Percentiles rank a stretch among this genome's conserved stretches.
Conservation (phyloP, 2,329 filamentous ascomycete species). For the Ophiostoma quercus region DNA sequence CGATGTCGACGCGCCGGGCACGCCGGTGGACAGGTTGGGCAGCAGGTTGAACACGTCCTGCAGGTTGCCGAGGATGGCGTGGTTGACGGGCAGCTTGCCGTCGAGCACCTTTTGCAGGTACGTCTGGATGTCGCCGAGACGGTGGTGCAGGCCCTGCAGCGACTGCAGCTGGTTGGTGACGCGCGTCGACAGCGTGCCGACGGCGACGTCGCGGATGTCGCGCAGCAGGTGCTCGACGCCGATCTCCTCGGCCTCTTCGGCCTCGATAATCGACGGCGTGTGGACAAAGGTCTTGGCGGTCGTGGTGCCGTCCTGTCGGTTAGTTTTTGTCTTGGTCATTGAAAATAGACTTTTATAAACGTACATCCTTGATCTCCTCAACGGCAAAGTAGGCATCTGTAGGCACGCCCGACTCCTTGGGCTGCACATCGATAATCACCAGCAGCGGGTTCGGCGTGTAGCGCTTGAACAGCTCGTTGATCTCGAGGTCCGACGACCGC, state of each 20-base stretch:
- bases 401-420: constrained; percentile 93
- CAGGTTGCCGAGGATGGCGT: constrained; percentile 94
- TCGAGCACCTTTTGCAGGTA: constrained; percentile 96
- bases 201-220: constrained; percentile 96
- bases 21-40: constrained; percentile 83
- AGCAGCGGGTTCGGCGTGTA: constrained; percentile 95
- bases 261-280: constrained; percentile 96
- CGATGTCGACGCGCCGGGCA: constrained; percentile 29
- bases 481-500: constrained; percentile 91
- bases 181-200: constrained; percentile 90
- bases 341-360: neutral
- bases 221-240: constrained; percentile 95
- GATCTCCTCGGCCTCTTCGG: constrained; percentile 97
- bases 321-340: no score
- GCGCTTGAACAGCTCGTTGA: constrained; percentile 99
- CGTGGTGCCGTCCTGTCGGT: constrained; percentile 80
- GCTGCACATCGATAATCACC: constrained; percentile 97
- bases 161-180: constrained; percentile 98
- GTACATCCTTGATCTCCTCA: constrained; percentile 97
- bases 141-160: constrained; percentile 88
- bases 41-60: constrained; percentile 99
- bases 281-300: constrained; percentile 97
- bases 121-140: constrained; percentile 87
- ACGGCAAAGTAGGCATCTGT: constrained; percentile 99
- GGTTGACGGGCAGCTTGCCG: constrained; percentile 88